A percentile compares a stretch with the other conserved stretches of the same genome.
Conservation (phyloP, 1,284 basidiomycete species). For the Anthracocystis walkeri region DNA sequence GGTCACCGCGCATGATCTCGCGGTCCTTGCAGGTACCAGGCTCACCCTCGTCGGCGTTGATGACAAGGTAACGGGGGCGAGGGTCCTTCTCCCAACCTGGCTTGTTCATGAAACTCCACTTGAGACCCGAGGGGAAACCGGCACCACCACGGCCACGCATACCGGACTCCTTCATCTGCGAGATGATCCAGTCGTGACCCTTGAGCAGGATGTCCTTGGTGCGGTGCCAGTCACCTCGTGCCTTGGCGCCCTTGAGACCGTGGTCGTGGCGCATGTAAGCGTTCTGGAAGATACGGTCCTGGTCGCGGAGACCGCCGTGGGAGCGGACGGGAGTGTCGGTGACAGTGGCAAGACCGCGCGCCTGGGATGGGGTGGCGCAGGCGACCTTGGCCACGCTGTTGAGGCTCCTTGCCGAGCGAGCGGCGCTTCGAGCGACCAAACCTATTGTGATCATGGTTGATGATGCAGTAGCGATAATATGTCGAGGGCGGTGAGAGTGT, state of each 20-base stretch:
- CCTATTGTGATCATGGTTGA: constrained; percentile 14
- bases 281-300: constrained; percentile 70
- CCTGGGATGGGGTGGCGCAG: constrained; percentile 44
- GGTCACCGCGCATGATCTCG: constrained; percentile 96
- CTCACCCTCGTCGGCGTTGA: constrained; percentile 98
- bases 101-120: constrained; percentile 99
- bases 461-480: background rate
- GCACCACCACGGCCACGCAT: constrained; percentile 95
- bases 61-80: constrained; percentile 92
- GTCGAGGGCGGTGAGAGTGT: background rate
- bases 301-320: constrained; percentile 67
- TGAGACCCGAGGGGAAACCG: constrained; percentile 95
- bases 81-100: constrained; percentile 96
- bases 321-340: constrained; percentile 64
- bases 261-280: constrained; percentile 69
- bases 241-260: constrained; percentile 73
- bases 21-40: constrained; percentile 99
- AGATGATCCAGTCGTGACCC: constrained; percentile 97
- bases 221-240: constrained; percentile 95
- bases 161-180: constrained; percentile 94
- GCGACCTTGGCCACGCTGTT: constrained; percentile 47
- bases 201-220: constrained; percentile 96
- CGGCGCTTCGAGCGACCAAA: constrained; percentile 53
- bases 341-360: constrained; percentile 66
- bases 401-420: constrained; percentile 49